These are phyloP conservation scores for Ustilago crameri DNA, from an alignment of 1,284 basidiomycete genomes.

Conservation along the genomic window DNA sequence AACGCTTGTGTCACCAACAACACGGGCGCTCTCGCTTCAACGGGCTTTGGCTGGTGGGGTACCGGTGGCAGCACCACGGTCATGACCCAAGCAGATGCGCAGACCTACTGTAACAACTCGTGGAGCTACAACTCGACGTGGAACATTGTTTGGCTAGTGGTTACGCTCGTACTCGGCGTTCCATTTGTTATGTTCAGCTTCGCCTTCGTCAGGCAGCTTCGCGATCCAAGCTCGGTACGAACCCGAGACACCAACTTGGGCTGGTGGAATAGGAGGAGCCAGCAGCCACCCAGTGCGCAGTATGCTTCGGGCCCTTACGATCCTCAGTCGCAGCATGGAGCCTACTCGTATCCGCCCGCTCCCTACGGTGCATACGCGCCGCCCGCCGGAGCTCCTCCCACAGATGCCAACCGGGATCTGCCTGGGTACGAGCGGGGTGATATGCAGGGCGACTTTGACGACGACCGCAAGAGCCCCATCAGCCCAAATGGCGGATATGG, in stretches of 20 bases:
- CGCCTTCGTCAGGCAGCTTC: constrained; percentile 53
- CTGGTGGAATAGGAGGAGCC: constrained; percentile 34
- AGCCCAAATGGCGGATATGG: constrained; percentile 25
- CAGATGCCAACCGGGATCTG: constrained; percentile 25
- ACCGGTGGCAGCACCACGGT: constrained; percentile 13
- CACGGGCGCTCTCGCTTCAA: constrained; percentile 31
- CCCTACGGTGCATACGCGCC: constrained; percentile 34
- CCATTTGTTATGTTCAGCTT: constrained; percentile 60
- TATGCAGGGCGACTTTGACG: constrained; percentile 40
- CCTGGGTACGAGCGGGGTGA: constrained; percentile 43
- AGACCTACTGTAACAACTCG: constrained; percentile 39
- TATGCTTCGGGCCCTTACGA: constrained; percentile 41
- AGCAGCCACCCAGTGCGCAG: constrained; percentile 38
- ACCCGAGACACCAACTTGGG: constrained; percentile 22
- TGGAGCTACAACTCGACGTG: constrained; percentile 51
- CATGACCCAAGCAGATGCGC: constrained; percentile 41
- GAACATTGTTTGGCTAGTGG: constrained; percentile 57
- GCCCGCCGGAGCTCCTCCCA: constrained; percentile 32
- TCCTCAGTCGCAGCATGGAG: constrained; percentile 36
- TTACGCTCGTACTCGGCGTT: constrained; percentile 46
- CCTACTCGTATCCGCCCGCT: constrained; percentile 44
- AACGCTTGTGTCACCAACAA: constrained; percentile 45
- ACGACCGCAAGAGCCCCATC: constrained; percentile 43
- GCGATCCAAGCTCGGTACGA: constrained; percentile 48
- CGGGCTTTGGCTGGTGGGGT: constrained; percentile 29